Evolutionary conservation across 176 grass and related monocot genomes (phyloP).

Genomic region (Carex pumila): DNA sequence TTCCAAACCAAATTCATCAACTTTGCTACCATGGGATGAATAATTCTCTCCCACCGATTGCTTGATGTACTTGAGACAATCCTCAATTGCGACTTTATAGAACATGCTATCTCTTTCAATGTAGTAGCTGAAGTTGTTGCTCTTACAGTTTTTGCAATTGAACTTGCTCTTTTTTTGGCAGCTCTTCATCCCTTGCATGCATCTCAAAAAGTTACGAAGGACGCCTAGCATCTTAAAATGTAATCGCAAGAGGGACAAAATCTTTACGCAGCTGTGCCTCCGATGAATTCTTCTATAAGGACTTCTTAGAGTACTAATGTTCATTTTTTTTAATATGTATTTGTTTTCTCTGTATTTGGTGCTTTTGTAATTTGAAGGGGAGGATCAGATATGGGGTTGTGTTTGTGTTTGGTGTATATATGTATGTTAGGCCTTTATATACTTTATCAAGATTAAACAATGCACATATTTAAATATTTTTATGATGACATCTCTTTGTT

Average conservation of each 20-base stretch:
- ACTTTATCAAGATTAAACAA: background rate
- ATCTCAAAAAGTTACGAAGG: background rate
- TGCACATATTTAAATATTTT: background rate
- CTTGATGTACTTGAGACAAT: constrained; percentile 27
- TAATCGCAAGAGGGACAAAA: background rate
- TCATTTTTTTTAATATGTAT: background rate
- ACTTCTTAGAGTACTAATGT: background rate
- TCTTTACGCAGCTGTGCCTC: background rate
- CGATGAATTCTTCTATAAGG: background rate
- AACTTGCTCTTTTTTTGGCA: background rate
- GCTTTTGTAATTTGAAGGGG: background rate
- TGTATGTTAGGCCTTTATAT: background rate
- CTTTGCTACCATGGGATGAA: background rate
- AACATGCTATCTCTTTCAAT: constrained; percentile 11
- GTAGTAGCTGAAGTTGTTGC: background rate
- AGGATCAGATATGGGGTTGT: background rate
- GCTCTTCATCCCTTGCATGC: background rate
- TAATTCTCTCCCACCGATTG: background rate
- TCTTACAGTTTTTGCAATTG: background rate
- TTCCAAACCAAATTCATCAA: background rate
- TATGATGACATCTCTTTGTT: background rate
- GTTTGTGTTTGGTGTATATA: background rate
- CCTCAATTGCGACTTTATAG: constrained; percentile 19
- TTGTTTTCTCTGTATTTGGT: background rate
- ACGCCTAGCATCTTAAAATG: background rate